These are phyloP conservation scores for Mucor plumbeus DNA, from an alignment of 371 early-diverging fungal species.

Conservation along the genomic window DNA sequence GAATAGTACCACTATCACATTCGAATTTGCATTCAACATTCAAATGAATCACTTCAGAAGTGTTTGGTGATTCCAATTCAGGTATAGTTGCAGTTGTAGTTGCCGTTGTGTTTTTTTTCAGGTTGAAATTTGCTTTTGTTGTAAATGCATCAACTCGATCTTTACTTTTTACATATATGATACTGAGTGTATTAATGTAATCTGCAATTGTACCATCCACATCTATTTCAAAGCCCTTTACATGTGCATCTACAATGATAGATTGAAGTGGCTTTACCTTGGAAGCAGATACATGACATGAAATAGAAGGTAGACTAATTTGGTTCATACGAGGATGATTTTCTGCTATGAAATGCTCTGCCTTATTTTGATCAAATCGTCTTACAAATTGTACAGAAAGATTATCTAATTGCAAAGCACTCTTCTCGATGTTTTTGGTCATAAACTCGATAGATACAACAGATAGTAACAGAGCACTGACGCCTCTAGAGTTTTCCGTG, in stretches of 20 bases:
- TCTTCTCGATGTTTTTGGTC: constrained; percentile 65
- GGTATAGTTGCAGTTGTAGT: constrained; percentile 7
- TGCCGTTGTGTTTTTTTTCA: not conserved
- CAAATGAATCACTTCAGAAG: constrained; percentile 35
- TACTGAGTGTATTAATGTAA: constrained; percentile 69
- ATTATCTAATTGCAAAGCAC: constrained; percentile 61
- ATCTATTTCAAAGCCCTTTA: constrained; percentile 72
- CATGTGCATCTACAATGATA: constrained; percentile 64
- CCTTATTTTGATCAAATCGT: constrained; percentile 72
- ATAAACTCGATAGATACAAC: constrained; percentile 60
- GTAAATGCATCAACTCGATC: constrained; percentile 60
- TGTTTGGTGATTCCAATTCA: not conserved
- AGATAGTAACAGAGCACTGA: constrained; percentile 68
- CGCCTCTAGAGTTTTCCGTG: constrained; percentile 16
- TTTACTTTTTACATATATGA: constrained; percentile 68
- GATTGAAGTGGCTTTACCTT: constrained; percentile 41
- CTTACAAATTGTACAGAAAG: constrained; percentile 77
- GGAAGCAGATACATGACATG: constrained; percentile 55
- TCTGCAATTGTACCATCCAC: constrained; percentile 72
- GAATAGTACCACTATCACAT: constrained; percentile 51
- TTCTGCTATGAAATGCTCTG: constrained; percentile 69
- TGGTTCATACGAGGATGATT: constrained; percentile 76
- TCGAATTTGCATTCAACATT: constrained; percentile 47
- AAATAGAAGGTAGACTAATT: constrained; percentile 62
- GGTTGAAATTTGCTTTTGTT: constrained; percentile 41